A percentile compares a stretch with the other conserved stretches of the same genome.
Evolutionary conservation across 345 rosid genomes (phyloP).

Genomic region (Gossypium arboreum): DNA sequence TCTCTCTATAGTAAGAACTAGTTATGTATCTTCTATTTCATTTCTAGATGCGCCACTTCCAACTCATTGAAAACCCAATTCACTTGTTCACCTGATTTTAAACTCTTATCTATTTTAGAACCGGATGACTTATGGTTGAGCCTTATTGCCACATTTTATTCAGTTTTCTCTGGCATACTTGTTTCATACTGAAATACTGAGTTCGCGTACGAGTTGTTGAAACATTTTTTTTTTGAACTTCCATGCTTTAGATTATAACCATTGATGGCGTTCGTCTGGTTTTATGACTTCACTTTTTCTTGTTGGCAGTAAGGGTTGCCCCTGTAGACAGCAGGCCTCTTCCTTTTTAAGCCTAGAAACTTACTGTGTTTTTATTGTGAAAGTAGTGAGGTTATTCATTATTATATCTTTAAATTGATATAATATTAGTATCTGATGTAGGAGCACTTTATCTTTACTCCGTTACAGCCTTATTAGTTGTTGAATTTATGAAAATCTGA

Average conservation of each 20-base stretch:
- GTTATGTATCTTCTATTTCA: background rate
- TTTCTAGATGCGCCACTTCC: background rate
- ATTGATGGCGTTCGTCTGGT: background rate
- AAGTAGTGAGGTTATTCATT: slow-evolving; percentile 1
- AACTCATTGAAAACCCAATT: background rate
- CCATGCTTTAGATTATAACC: background rate
- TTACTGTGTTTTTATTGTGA: background rate
- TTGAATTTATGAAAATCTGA: slow-evolving; percentile 7
- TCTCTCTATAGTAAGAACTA: background rate
- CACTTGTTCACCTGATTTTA: background rate
- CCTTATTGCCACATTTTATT: background rate
- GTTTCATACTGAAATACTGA: background rate
- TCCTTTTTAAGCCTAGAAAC: background rate
- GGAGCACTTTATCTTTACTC: slow-evolving; percentile 1
- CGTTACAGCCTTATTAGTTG: slow-evolving; percentile 5
- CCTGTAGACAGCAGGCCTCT: background rate
- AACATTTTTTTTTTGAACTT: background rate
- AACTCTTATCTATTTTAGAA: background rate
- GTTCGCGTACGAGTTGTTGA: background rate
- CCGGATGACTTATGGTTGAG: background rate
- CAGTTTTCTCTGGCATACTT: background rate
- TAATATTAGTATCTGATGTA: background rate
- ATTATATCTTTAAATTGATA: background rate
- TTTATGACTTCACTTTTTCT: background rate
- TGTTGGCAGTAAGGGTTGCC: background rate